Base-by-base conservation (phyloP, 306 rosid genomes). In the Begonia fuchsioides region DNA sequence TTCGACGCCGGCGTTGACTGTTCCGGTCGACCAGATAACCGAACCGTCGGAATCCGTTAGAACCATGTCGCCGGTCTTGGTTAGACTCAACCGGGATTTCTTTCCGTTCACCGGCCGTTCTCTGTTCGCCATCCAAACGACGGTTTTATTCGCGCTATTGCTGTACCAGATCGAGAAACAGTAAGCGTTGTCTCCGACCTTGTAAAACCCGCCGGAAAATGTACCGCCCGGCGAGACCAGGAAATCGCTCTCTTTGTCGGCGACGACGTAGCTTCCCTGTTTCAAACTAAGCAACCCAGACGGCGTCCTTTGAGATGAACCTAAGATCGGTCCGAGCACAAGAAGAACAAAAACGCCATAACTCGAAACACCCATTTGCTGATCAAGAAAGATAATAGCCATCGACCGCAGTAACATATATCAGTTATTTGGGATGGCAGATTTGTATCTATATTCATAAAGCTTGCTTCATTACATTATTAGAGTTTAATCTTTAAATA, bases 1-100 rank as follows among this genome's bases (percentile, higher is more conserved):
- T 11, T 58, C 44, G 8, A 40, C 1, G 5, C 44, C 9, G 2
- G 49, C 11, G 0, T 5, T 2, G 9, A 32, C 15, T 0, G 68
- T 70, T 43, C 50, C 16, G 10, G 66, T 50, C 2, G 72, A 20
- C 72, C 79, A 74, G 7, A 17, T 32, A 6, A 40, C 2, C 13
- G 51, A 50, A 0, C 38, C 51, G 49, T 20, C 54, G 0, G 68
- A 70, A 46, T 68, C 75, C 3, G 47, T 3, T 6, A 62, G 17
- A 13, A 47, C 19, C 44, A 62, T 8, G 0, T 55, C 43, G 0
- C 60, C 60, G 12, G 40, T 13, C 43, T 43, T 2, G 49, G 12
- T 11, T 43, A 62, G 60, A 12, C 19, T 53, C 14, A 62, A 6
- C 15, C 19, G 17, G 17, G 59, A 54, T 5, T 46, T 26, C 26